These are phyloP conservation scores for Sphagnum fallax DNA, from an alignment of 228 moss, liverwort and hornwort species.

Conservation along the genomic window DNA sequence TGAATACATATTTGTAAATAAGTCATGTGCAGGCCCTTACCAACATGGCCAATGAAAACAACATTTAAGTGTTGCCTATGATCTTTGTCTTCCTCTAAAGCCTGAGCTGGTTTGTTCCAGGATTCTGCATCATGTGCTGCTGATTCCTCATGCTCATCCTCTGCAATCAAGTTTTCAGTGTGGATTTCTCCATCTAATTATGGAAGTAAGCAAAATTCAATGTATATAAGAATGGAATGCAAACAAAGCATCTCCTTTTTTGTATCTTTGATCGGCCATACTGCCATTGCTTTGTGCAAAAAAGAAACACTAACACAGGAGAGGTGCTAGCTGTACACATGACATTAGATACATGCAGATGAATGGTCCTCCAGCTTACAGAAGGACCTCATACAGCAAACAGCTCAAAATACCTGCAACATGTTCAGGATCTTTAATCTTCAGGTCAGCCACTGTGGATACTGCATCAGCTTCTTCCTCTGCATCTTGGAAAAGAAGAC, in stretches of 20 bases:
- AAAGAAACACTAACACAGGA: too few species aligned
- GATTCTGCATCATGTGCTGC: conserved; percentile 6
- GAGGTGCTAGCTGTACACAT: too few species aligned
- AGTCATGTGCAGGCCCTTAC: conserved; percentile 6
- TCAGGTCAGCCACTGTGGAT: background rate
- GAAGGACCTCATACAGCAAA: background rate
- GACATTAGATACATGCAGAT: too few species aligned
- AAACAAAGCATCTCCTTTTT: too few species aligned
- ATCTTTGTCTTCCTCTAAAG: conserved; percentile 20
- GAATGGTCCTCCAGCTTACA: too few species aligned
- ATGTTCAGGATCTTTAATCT: background rate
- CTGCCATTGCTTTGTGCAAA: too few species aligned
- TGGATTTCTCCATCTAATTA: too few species aligned
- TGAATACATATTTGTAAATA: too few species aligned
- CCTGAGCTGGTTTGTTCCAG: conserved; percentile 1
- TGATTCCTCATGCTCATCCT: conserved; percentile 4
- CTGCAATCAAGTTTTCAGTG: conserved; percentile 6
- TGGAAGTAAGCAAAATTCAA: too few species aligned
- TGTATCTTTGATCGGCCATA: too few species aligned
- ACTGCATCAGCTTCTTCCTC: background rate
- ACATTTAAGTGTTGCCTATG: conserved; percentile 53
- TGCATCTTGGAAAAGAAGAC: background rate
- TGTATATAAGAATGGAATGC: too few species aligned
- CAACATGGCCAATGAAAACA: conserved; percentile 62
- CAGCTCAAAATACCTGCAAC: background rate